phyloP scores from a whole-genome alignment of 1,284 basidiomycete genomes.

The Cryptococcus sp. region DNA sequence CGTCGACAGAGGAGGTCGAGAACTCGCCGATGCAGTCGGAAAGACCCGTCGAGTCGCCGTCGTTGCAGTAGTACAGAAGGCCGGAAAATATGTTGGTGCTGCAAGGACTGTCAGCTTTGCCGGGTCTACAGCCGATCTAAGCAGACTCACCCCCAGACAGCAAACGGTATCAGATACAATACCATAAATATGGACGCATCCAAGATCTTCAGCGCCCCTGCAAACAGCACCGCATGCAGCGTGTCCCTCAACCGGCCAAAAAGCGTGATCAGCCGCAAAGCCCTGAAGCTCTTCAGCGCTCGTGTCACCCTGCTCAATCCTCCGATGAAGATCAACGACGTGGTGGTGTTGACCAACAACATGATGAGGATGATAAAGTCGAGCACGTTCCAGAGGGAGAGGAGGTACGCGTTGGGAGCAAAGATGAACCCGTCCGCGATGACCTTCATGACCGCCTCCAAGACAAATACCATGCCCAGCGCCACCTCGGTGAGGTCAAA shows the following conservation, averaged over 20 bases:
- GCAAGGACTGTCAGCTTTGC: neutral
- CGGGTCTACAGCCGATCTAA: neutral
- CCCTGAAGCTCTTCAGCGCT: constrained; percentile 83
- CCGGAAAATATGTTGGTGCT: constrained; percentile 84
- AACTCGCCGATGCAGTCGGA: constrained; percentile 75
- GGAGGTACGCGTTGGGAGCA: constrained; percentile 89
- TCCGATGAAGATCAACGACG: constrained; percentile 72
- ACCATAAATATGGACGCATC: constrained; percentile 91
- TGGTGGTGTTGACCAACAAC: constrained; percentile 75
- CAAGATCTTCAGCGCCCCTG: constrained; percentile 78
- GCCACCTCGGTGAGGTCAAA: constrained; percentile 78
- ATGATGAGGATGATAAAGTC: constrained; percentile 85
- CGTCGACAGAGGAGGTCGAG: constrained; percentile 52
- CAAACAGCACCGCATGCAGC: constrained; percentile 86
- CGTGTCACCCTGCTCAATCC: constrained; percentile 79
- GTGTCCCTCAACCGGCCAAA: constrained; percentile 82
- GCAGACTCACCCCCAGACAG: constrained; percentile 73
- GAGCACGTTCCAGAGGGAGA: constrained; percentile 87
- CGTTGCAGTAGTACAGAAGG: constrained; percentile 81
- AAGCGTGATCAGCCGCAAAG: constrained; percentile 84
- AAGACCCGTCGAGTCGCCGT: constrained; percentile 59
- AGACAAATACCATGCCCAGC: constrained; percentile 71
- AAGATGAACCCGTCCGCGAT: constrained; percentile 89
- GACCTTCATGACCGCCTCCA: constrained; percentile 84
- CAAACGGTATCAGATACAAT: constrained; percentile 94